Conservation (phyloP, 2,329 filamentous ascomycete genomes). For the Alternaria metachromatica region DNA sequence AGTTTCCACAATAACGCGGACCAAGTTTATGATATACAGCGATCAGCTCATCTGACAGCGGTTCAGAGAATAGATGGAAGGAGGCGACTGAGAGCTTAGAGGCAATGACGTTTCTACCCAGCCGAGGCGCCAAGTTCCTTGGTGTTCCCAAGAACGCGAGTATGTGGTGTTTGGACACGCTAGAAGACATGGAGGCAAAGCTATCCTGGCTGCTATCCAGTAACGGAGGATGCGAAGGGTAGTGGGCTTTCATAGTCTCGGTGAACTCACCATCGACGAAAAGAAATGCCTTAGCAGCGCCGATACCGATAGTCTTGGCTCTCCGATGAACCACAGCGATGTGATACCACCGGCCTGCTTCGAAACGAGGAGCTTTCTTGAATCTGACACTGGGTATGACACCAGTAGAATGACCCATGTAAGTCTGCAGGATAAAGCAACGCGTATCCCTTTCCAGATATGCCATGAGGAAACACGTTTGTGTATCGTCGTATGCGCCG, state of each 20-base stretch:
- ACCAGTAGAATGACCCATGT: constrained; percentile 73
- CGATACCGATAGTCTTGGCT: constrained; percentile 69
- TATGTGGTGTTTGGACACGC: constrained; percentile 69
- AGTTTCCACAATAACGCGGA: constrained; percentile 91
- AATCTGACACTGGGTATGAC: constrained; percentile 87
- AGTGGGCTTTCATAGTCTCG: constrained; percentile 88
- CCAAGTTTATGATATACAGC: constrained; percentile 91
- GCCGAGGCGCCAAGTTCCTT: constrained; percentile 77
- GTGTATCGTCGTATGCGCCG: constrained; percentile 88
- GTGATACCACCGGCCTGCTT: constrained; percentile 87
- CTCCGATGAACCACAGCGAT: constrained; percentile 85
- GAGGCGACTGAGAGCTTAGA: constrained; percentile 91
- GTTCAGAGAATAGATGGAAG: constrained; percentile 86
- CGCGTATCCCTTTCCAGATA: constrained; percentile 93
- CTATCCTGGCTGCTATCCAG: constrained; percentile 69
- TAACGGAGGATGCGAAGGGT: constrained; percentile 76
- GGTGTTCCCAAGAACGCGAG: constrained; percentile 95
- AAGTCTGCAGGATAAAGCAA: constrained; percentile 96
- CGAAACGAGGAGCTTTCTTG: constrained; percentile 82
- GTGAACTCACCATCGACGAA: constrained; percentile 94
- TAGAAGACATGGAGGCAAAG: constrained; percentile 71
- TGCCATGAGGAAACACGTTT: constrained; percentile 91
- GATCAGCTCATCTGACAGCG: constrained; percentile 87
- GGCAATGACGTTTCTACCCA: constrained; percentile 74
- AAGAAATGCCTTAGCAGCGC: constrained; percentile 80